These are phyloP conservation scores for Arabis hirsuta DNA, from an alignment of 345 rosid genomes.

Conservation along the genomic window DNA sequence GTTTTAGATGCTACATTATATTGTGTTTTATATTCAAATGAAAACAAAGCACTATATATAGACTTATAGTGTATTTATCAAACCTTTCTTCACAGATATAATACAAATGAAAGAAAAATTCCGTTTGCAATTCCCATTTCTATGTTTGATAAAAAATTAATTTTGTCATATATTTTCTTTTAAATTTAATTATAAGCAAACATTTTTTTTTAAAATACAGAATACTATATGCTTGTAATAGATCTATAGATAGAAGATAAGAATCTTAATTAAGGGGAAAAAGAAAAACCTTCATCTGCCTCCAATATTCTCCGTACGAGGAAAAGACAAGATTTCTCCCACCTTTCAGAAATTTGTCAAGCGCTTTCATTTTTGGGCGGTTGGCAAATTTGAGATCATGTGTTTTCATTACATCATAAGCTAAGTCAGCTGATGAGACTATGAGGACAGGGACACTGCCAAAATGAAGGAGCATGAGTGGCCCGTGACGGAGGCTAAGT, in stretches of 20 bases:
- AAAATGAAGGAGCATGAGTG: constrained; percentile 56
- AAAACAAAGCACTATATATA: too few relatives aligned
- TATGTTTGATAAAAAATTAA: too few relatives aligned
- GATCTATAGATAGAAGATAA: not conserved
- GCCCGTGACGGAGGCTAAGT: constrained; percentile 50
- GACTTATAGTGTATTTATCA: too few relatives aligned
- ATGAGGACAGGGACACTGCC: constrained; percentile 49
- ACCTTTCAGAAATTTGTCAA: constrained; percentile 38
- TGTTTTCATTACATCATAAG: constrained; percentile 53
- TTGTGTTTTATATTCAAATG: too few relatives aligned
- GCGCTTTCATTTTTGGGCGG: constrained; percentile 38
- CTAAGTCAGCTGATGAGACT: constrained; percentile 54
- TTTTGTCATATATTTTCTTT: too few relatives aligned
- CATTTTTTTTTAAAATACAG: not conserved
- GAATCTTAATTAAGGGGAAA: not conserved
- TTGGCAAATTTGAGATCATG: constrained; percentile 51
- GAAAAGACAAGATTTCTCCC: constrained; percentile 44
- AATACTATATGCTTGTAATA: not conserved
- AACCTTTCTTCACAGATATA: too few relatives aligned
- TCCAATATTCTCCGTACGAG: constrained; percentile 66
- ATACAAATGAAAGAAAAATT: too few relatives aligned
- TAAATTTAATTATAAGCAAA: not conserved
- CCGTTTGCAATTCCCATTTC: too few relatives aligned
- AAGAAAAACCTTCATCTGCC: constrained; percentile 44
- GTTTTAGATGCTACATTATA: too few relatives aligned